phyloP scores from a whole-genome alignment of 1,284 basidiomycete genomes.

The Caloboletus inedulis region DNA sequence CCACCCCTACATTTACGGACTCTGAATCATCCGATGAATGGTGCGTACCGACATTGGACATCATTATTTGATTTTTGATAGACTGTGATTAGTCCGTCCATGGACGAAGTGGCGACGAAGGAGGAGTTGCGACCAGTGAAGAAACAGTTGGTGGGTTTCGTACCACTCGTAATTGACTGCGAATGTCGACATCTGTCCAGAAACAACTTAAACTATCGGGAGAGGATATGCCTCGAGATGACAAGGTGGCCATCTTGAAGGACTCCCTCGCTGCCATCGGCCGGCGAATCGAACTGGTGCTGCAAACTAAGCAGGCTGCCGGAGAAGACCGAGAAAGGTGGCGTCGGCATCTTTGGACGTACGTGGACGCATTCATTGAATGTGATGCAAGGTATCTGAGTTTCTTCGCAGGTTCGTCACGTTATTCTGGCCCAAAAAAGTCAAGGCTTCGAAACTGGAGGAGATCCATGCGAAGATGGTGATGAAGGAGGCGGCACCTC shows the following conservation, averaged over 20 bases:
- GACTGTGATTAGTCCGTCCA: slow-evolving; percentile 66
- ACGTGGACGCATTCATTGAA: slow-evolving; percentile 37
- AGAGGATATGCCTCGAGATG: slow-evolving; percentile 88
- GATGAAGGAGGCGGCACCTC: slow-evolving; percentile 68
- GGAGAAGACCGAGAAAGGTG: slow-evolving; percentile 82
- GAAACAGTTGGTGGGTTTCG: slow-evolving; percentile 77
- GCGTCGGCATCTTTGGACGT: slow-evolving; percentile 96
- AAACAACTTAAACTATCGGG: slow-evolving; percentile 94
- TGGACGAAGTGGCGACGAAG: slow-evolving; percentile 95
- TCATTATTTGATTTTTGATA: slow-evolving; percentile 1
- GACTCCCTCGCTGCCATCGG: slow-evolving; percentile 95
- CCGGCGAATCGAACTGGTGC: slow-evolving; percentile 83
- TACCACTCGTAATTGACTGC: not conserved
- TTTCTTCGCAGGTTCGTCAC: slow-evolving; percentile 71
- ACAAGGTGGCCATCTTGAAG: slow-evolving; percentile 94
- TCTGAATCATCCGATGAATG: slow-evolving; percentile 87
- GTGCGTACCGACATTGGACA: slow-evolving; percentile 43
- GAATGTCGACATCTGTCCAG: slow-evolving; percentile 38
- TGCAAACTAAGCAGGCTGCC: slow-evolving; percentile 70
- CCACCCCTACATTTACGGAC: slow-evolving; percentile 90
- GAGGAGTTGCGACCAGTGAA: slow-evolving; percentile 96
- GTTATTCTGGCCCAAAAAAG: slow-evolving; percentile 96
- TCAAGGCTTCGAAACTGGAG: slow-evolving; percentile 86
- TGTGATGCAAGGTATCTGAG: slow-evolving; percentile 9
- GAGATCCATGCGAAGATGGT: slow-evolving; percentile 94